Conservation (phyloP, 352 stramenopile species). For the Globisporangium echinulatum region DNA sequence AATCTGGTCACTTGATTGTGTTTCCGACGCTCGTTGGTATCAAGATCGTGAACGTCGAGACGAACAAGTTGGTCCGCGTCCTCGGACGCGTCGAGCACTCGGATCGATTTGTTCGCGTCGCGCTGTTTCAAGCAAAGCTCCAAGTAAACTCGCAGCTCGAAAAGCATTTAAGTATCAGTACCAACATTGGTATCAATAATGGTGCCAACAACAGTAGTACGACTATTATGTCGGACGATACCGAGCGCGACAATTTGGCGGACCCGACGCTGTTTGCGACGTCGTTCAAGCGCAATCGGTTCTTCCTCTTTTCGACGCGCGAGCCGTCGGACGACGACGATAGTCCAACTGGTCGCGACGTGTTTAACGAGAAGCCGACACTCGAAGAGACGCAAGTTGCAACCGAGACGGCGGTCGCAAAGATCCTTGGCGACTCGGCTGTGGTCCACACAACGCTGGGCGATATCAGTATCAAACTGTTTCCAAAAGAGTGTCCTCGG, state of each 20-base stretch:
- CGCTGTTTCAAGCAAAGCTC: constrained; percentile 92
- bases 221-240: constrained; percentile 63
- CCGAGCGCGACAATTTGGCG: constrained; percentile 28
- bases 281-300: constrained; percentile 89
- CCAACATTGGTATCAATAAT: not conserved
- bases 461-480: constrained; percentile 97
- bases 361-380: constrained; percentile 98
- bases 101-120: constrained; percentile 92
- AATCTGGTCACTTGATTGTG: constrained; percentile 93
- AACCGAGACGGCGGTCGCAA: constrained; percentile 58
- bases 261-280: constrained; percentile 88
- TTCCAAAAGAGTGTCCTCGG: constrained; percentile 90
- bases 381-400: constrained; percentile 89
- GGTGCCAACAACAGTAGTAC: not conserved
- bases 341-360: constrained; percentile 72
- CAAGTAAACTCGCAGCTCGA: constrained; percentile 96
- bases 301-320: constrained; percentile 96
- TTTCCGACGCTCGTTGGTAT: constrained; percentile 95
- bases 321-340: constrained; percentile 87
- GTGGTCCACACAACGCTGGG: constrained; percentile 98
- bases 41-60: constrained; percentile 95
- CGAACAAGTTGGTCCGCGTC: constrained; percentile 89
- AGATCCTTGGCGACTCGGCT: constrained; percentile 65
- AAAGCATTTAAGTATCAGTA: constrained; percentile 42
- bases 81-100: constrained; percentile 94